phyloP scores from a whole-genome alignment of 805 yeast genomes.

The Nakazawaea ambrosiae region DNA sequence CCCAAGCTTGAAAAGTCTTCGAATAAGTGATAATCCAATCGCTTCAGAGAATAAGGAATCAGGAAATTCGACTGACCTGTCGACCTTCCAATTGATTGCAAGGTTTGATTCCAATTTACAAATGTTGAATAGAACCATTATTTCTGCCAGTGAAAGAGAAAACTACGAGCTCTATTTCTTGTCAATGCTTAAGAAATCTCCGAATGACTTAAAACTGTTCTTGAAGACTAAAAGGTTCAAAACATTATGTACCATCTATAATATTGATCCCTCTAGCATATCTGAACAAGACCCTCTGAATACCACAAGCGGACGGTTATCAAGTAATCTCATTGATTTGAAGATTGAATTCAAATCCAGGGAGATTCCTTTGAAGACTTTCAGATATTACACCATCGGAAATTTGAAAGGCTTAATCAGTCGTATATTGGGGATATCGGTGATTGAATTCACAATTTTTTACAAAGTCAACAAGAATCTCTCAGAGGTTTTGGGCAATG shows the following conservation, averaged over 20 bases:
- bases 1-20: slow-evolving; percentile 37
- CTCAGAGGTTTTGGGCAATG: slow-evolving; percentile 18
- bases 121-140: slow-evolving; percentile 51
- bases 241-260: slow-evolving; percentile 30
- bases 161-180: slow-evolving; percentile 69
- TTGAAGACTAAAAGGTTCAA: slow-evolving; percentile 31
- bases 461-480: slow-evolving; percentile 15
- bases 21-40: slow-evolving; percentile 50
- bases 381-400: slow-evolving; percentile 17
- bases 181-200: slow-evolving; percentile 33
- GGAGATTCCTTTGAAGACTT: slow-evolving; percentile 1
- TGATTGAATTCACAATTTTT: slow-evolving; percentile 14
- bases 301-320: neutral
- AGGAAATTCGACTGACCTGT: slow-evolving; percentile 13
- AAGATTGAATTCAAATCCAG: neutral
- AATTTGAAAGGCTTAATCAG: slow-evolving; percentile 22
- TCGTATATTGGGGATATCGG: slow-evolving; percentile 12
- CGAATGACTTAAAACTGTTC: slow-evolving; percentile 11
- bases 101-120: slow-evolving; percentile 21
- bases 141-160: slow-evolving; percentile 38
- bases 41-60: slow-evolving; percentile 25
- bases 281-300: too few species aligned
- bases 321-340: neutral
- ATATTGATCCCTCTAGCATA: slow-evolving; percentile 14
- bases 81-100: slow-evolving; percentile 16